Evolutionary conservation across 495 filamentous ascomycete species (phyloP), one percentile per base, ranked within the genome.

Genomic region (Tuber aestivum): DNA sequence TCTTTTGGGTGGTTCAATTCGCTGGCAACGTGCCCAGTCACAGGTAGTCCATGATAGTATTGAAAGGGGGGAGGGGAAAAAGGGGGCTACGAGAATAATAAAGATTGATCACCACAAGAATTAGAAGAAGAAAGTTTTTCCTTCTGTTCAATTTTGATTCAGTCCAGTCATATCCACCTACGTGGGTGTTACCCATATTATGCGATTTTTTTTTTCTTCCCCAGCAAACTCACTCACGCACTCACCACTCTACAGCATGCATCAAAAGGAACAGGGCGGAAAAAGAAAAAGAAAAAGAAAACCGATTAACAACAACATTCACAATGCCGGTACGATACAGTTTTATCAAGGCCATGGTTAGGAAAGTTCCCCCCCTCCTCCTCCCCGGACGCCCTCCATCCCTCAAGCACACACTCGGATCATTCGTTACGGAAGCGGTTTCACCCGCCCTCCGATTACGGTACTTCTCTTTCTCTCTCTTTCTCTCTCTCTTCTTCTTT

Each of bases 51-150:
- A 65, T 38, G 50, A 69, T 70, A 77, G 71, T 75, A 75, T 70
- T 44, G 68, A 50, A 70, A n/a, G 27, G 41, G 35, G 48, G 35
- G 71, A 35, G 37, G 56, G 56, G 44, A 72, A 75, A 42, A 37
- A 2, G 38, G 74, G 69, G 41, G 41, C 56, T 65, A 56, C n/a
- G 10, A 32, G 56, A 65, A 65, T 65, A 77, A 78, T 78, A 45
- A 68, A 70, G 45, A 73, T 79, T 72, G 70, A 78, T 75, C 77
- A 72, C 72, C 69, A 75, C 72, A 78, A 75, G 56, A 65, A 65
- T 27, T n/a, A n/a, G n/a, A n/a, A 65, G 32, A 65, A 65, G 27
- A n/a, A 56, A 56, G 32, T 10, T 32, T 65, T 65, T 65, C 32
- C 32, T 56, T 10, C 50, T 27, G 12, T 32, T 32, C n/a, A 18